Conservation (phyloP, 2,329 filamentous ascomycete genomes). For the Hypoxylon sp. region DNA sequence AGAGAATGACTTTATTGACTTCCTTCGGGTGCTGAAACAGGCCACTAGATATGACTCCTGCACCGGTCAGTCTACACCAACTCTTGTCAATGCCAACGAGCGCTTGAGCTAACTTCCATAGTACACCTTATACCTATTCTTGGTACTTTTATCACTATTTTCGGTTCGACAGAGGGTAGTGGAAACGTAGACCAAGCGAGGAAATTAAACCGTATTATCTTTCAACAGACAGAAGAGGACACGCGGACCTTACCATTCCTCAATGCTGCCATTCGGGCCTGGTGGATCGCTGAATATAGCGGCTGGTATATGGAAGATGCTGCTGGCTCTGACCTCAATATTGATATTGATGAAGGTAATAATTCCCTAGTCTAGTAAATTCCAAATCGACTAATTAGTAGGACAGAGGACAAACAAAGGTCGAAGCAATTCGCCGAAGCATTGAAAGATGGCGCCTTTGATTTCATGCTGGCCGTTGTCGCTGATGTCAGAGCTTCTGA, state of each 20-base stretch:
- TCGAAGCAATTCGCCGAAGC: constrained; percentile 81
- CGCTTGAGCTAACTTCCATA: constrained; percentile 52
- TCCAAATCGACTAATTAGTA: constrained; percentile 49
- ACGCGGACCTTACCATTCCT: constrained; percentile 82
- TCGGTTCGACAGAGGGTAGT: constrained; percentile 82
- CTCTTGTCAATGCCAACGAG: not conserved
- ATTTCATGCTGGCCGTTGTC: constrained; percentile 89
- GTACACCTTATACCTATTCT: constrained; percentile 89
- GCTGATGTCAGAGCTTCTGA: constrained; percentile 84
- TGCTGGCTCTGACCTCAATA: constrained; percentile 70
- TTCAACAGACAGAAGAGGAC: constrained; percentile 75
- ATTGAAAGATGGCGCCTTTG: constrained; percentile 89
- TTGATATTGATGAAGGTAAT: constrained; percentile 73
- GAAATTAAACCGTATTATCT: constrained; percentile 77
- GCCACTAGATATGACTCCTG: constrained; percentile 80
- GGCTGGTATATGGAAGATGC: constrained; percentile 87
- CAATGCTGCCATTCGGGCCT: constrained; percentile 82
- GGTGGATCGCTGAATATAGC: constrained; percentile 95
- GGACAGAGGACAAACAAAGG: constrained; percentile 77
- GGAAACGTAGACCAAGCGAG: constrained; percentile 78
- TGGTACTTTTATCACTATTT: constrained; percentile 81
- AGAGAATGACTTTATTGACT: constrained; percentile 78
- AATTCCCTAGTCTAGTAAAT: constrained; percentile 29
- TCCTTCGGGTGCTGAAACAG: constrained; percentile 77
- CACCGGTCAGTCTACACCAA: constrained; percentile 39